Conservation (phyloP, 139 green algal species). For the Closterium sp. region DNA sequence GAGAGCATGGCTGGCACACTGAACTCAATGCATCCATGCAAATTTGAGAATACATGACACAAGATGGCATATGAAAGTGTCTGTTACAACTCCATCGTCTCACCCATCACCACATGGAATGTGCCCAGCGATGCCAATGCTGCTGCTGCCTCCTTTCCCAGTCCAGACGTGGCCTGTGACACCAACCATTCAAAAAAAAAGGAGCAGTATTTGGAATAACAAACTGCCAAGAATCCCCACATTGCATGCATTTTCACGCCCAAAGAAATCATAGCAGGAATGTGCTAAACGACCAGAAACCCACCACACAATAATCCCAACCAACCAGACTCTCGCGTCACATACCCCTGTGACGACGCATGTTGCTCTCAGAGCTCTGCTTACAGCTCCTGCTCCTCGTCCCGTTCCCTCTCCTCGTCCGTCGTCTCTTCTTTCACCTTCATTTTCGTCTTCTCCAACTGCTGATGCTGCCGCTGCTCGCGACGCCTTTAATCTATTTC, state of each 20-base stretch:
- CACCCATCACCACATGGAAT: neutral
- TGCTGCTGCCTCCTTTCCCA: neutral
- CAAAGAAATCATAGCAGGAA: no score
- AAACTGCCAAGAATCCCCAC: no score
- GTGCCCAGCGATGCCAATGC: neutral
- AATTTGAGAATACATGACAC: no score
- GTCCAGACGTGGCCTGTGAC: neutral
- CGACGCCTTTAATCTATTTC: neutral
- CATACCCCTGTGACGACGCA: neutral
- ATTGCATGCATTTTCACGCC: no score
- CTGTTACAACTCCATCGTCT: no score
- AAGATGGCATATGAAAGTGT: no score
- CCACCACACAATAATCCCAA: neutral
- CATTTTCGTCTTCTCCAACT: neutral
- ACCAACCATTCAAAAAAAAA: neutral
- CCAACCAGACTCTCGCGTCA: neutral
- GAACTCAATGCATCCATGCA: no score
- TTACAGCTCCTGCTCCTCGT: neutral
- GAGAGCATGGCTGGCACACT: no score
- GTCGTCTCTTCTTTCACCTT: neutral
- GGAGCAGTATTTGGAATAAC: no score
- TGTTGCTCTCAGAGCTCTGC: neutral
- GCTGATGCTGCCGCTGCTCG: neutral
- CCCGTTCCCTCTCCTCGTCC: neutral
- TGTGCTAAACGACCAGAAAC: no score